These are phyloP conservation scores for Ascodesmis nigricans DNA, from an alignment of 495 filamentous ascomycete species.

Conservation along the genomic window DNA sequence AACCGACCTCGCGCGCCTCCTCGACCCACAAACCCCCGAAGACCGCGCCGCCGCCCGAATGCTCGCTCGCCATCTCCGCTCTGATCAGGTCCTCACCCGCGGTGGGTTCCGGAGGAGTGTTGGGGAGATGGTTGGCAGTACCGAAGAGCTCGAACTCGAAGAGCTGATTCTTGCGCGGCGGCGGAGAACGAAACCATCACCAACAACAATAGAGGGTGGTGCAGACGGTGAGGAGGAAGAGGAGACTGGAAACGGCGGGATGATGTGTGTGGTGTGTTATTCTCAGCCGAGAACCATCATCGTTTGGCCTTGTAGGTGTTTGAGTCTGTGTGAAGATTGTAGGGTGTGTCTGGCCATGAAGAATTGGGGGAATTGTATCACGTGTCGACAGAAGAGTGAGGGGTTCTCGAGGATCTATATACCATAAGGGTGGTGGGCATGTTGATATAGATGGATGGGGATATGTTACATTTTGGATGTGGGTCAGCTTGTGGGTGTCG, in stretches of 20 bases:
- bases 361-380: constrained; percentile 88
- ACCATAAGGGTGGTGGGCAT: constrained; percentile 25
- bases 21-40: constrained; percentile 57
- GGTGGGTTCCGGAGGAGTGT: constrained; percentile 45
- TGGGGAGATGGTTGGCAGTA: constrained; percentile 41
- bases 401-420: constrained; percentile 84
- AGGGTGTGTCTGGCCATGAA: constrained; percentile 84
- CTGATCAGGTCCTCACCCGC: constrained; percentile 53
- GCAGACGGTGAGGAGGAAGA: constrained; percentile 47
- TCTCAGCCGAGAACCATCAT: constrained; percentile 67
- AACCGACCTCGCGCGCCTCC: constrained; percentile 49
- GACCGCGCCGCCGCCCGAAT: constrained; percentile 61
- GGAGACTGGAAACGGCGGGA: constrained; percentile 50
- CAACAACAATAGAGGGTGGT: constrained; percentile 11
- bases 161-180: constrained; percentile 40
- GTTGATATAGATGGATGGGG: no score
- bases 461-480: no score
- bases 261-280: constrained; percentile 87
- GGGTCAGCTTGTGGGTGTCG: no score
- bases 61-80: constrained; percentile 56
- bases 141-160: constrained; percentile 64
- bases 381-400: constrained; percentile 64
- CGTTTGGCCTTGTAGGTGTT: constrained; percentile 88
- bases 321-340: constrained; percentile 88
- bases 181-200: constrained; percentile 6